Evolutionary conservation across 768 basidiomycete genomes (phyloP).

Genomic region (Baorangia bicolor): DNA sequence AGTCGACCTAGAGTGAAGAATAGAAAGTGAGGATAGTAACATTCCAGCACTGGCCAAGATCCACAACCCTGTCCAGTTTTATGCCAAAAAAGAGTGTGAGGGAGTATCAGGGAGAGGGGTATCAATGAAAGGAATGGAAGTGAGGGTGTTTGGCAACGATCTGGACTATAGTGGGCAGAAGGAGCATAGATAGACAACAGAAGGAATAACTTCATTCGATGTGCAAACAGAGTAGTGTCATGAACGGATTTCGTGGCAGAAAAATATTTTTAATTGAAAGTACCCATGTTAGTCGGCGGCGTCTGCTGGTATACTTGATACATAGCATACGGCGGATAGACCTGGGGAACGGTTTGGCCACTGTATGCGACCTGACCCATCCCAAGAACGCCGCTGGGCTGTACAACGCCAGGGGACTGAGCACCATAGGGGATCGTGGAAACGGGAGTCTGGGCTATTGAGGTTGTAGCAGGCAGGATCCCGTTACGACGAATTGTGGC

Average conservation of each 20-base stretch:
- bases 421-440: slow-evolving; percentile 50
- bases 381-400: slow-evolving; percentile 55
- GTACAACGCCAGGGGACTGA: slow-evolving; percentile 61
- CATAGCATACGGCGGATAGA: slow-evolving; percentile 76
- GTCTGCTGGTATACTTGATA: slow-evolving; percentile 82
- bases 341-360: slow-evolving; percentile 57
- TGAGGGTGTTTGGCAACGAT: slow-evolving; percentile 23
- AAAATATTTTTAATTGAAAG: slow-evolving; percentile 56
- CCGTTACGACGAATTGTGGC: slow-evolving; percentile 48
- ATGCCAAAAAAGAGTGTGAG: slow-evolving; percentile 26
- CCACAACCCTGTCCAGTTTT: slow-evolving; percentile 23
- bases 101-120: slow-evolving; percentile 24
- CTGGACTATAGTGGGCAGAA: slow-evolving; percentile 25
- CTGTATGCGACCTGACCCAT: slow-evolving; percentile 69
- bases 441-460: slow-evolving; percentile 28
- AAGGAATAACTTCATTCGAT: slow-evolving; percentile 34
- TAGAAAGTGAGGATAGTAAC: slow-evolving; percentile 32
- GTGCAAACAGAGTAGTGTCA: slow-evolving; percentile 39
- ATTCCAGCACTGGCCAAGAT: slow-evolving; percentile 32
- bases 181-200: slow-evolving; percentile 34
- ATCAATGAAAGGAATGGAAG: slow-evolving; percentile 29
- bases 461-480: slow-evolving; percentile 29
- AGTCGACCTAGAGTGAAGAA: slow-evolving; percentile 32
- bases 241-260: slow-evolving; percentile 37
- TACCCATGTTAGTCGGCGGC: slow-evolving; percentile 69